Evolutionary conservation across 2,329 filamentous ascomycete species (phyloP).

Genomic region (Exophiala spinifera): DNA sequence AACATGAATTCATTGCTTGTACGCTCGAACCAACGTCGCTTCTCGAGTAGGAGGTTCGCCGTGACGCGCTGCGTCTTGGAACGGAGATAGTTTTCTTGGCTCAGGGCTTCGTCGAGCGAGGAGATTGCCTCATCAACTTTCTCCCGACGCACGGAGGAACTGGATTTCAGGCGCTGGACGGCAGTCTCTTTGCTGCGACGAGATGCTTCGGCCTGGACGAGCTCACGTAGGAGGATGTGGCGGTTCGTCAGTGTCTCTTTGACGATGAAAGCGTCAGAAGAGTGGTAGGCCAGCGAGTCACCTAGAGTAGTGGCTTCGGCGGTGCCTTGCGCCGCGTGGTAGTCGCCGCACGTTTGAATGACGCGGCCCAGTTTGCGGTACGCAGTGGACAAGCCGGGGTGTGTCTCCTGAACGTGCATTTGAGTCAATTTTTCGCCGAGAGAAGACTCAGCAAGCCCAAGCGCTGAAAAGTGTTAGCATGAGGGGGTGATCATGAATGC

Average conservation of each 20-base stretch:
- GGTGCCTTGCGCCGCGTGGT: conserved; percentile 92
- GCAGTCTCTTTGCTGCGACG: conserved; percentile 80
- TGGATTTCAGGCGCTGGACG: conserved; percentile 83
- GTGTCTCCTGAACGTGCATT: conserved; percentile 87
- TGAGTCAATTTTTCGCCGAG: conserved; percentile 84
- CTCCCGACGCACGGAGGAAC: conserved; percentile 81
- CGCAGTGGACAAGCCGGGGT: conserved; percentile 80
- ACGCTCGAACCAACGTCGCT: conserved; percentile 83
- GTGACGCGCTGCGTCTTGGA: conserved; percentile 89
- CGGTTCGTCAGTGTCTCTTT: conserved; percentile 98
- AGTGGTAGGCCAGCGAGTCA: conserved; percentile 92
- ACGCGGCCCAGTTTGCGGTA: conserved; percentile 94
- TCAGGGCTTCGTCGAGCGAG: conserved; percentile 80
- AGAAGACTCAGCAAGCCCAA: conserved; percentile 88
- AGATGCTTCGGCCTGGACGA: conserved; percentile 82
- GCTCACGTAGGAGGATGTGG: conserved; percentile 90
- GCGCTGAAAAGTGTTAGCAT: conserved; percentile 53
- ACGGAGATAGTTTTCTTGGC: conserved; percentile 74
- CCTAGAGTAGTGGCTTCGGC: conserved; percentile 92
- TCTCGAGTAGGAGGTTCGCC: conserved; percentile 80
- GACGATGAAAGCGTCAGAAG: conserved; percentile 92
- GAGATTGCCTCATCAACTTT: conserved; percentile 98
- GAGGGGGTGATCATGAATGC: background rate
- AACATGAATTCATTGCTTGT: conserved; percentile 79
- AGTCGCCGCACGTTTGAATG: conserved; percentile 90